phyloP scores from a whole-genome alignment of 495 filamentous ascomycete genomes.

The Stereocaulon alpinum region DNA sequence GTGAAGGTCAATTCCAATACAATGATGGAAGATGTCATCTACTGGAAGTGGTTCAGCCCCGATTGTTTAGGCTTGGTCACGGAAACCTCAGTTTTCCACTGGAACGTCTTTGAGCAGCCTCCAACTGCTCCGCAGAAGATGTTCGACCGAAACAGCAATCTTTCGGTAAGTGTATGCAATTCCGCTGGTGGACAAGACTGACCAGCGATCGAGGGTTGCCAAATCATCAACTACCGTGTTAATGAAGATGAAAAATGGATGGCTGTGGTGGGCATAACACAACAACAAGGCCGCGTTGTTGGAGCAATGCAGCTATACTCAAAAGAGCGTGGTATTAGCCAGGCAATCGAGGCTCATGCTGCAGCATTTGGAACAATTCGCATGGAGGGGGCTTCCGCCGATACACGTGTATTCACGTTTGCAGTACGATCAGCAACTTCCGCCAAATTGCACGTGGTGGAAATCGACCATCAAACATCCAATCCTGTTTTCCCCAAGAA shows the following conservation, averaged over 20 bases:
- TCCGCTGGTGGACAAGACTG: conserved; percentile 14
- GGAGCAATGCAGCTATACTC: conserved; percentile 97
- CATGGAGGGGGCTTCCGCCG: conserved; percentile 75
- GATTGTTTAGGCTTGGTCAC: conserved; percentile 80
- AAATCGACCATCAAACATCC: conserved; percentile 83
- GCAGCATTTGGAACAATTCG: conserved; percentile 87
- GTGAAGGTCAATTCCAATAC: conserved; percentile 87
- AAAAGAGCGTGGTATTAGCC: conserved; percentile 88
- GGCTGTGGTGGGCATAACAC: conserved; percentile 91
- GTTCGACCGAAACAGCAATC: conserved; percentile 85
- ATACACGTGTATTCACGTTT: conserved; percentile 95
- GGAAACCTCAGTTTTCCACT: conserved; percentile 84
- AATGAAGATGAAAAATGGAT: conserved; percentile 97
- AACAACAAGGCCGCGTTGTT: conserved; percentile 83
- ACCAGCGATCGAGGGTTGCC: conserved; percentile 52
- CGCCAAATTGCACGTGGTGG: conserved; percentile 95
- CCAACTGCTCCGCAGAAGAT: conserved; percentile 74
- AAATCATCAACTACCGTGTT: conserved; percentile 99
- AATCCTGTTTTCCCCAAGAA: conserved; percentile 89
- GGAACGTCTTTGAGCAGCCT: conserved; percentile 80
- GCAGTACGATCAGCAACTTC: conserved; percentile 78
- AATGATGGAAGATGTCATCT: conserved; percentile 94
- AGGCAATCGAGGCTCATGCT: conserved; percentile 95
- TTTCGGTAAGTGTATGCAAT: conserved; percentile 49
- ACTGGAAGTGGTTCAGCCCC: conserved; percentile 98